phyloP scores from a whole-genome alignment of 305 asterid species.

The Lippia alba region DNA sequence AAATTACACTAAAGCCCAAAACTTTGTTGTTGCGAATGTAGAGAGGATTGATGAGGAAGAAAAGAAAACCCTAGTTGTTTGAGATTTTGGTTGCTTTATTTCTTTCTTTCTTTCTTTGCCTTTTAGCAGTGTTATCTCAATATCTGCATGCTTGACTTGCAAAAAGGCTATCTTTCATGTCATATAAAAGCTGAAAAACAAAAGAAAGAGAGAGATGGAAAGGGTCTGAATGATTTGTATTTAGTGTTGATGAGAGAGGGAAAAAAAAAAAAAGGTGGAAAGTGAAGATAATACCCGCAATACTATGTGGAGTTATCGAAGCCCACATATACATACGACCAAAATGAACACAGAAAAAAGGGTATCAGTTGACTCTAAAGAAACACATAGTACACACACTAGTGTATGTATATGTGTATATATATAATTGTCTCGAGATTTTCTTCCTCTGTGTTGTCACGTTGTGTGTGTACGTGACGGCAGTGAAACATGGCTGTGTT shows the following conservation, averaged over 20 bases:
- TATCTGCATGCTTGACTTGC: constrained; percentile 68
- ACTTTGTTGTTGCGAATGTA: constrained; percentile 13
- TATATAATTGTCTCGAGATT: constrained; percentile 10
- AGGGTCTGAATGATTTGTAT: constrained; percentile 5
- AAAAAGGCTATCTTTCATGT: constrained; percentile 41
- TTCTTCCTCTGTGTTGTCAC: not conserved
- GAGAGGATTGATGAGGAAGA: not conserved
- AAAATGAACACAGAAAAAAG: constrained; percentile 42
- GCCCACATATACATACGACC: constrained; percentile 69
- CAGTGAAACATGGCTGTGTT: constrained; percentile 21
- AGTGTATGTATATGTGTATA: not conserved
- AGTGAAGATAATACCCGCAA: constrained; percentile 52
- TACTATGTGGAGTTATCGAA: constrained; percentile 63
- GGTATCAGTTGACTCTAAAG: constrained; percentile 66
- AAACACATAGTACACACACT: constrained; percentile 10
- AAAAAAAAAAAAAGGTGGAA: too few species aligned
- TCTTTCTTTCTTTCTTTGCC: not conserved
- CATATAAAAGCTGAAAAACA: constrained; percentile 40
- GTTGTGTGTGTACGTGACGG: constrained; percentile 18
- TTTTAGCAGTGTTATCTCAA: constrained; percentile 47
- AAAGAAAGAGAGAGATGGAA: constrained; percentile 29
- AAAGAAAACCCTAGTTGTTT: constrained; percentile 54
- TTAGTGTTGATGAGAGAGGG: constrained; percentile 24
- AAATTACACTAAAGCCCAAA: constrained; percentile 12
- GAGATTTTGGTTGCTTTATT: constrained; percentile 31